These are phyloP conservation scores for Pythium aristosporum DNA, from an alignment of 352 stramenopile species.

Conservation along the genomic window DNA sequence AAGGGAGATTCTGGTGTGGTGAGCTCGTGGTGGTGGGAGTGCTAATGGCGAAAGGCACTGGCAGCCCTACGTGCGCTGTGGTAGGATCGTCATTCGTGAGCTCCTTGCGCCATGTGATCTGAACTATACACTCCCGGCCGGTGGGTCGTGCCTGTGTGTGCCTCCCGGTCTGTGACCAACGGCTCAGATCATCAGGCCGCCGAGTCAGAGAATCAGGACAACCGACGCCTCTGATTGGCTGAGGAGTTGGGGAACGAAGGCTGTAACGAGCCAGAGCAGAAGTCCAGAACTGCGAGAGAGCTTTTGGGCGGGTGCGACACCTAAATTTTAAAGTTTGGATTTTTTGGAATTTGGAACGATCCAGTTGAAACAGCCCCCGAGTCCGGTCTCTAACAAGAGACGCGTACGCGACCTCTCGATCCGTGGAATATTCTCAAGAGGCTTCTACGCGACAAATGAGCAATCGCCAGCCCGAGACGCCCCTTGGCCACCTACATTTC, in stretches of 20 bases:
- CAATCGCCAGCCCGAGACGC: background rate
- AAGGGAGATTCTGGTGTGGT: background rate
- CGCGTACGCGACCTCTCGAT: background rate
- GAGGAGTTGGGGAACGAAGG: background rate
- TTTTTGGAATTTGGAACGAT: background rate
- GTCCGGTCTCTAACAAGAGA: too few relatives aligned
- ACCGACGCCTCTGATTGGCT: conserved; percentile 2
- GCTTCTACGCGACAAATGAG: background rate
- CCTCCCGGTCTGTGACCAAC: conserved; percentile 8
- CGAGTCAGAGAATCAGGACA: conserved; percentile 24
- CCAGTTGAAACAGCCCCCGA: too few relatives aligned
- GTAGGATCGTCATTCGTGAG: conserved; percentile 12
- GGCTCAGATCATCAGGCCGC: conserved; percentile 12
- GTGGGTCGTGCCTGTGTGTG: conserved; percentile 7
- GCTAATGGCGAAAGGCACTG: background rate
- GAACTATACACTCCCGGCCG: background rate
- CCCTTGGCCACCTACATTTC: too few relatives aligned
- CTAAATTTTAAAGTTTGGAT: background rate
- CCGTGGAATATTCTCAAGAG: background rate
- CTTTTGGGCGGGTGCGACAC: background rate
- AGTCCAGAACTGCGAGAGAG: conserved; percentile 8
- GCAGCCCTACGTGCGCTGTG: background rate
- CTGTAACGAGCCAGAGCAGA: conserved; percentile 12
- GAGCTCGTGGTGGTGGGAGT: background rate
- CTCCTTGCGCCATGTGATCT: conserved; percentile 16